phyloP scores from a whole-genome alignment of 805 yeast genomes.

The Zygosaccharomyces bailii region DNA sequence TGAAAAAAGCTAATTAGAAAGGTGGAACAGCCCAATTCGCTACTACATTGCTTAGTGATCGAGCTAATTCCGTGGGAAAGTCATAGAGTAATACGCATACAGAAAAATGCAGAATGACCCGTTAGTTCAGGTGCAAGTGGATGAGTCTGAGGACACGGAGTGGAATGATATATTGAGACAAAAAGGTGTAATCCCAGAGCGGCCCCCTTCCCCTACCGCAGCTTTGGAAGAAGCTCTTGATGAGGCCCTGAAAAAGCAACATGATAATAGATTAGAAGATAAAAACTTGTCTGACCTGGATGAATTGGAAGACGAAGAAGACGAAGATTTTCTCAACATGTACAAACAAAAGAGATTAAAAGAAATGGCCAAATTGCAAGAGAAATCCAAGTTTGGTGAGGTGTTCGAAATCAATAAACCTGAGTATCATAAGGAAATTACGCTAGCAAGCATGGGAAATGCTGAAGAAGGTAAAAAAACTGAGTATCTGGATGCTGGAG shows the following conservation, averaged over 20 bases:
- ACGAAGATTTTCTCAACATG: conserved; percentile 77
- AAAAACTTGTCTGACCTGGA: conserved; percentile 78
- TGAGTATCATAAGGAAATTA: conserved; percentile 82
- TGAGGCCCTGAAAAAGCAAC: conserved; percentile 74
- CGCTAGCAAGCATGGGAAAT: conserved; percentile 61
- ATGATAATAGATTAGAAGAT: conserved; percentile 76
- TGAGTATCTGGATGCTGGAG: conserved; percentile 5
- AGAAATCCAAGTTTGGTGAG: conserved; percentile 61
- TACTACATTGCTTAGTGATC: too few species aligned
- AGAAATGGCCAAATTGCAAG: conserved; percentile 62
- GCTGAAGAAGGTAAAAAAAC: conserved; percentile 7
- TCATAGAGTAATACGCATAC: too few species aligned
- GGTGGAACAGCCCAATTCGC: too few species aligned
- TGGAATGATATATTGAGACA: conserved; percentile 95
- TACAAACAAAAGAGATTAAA: conserved; percentile 74
- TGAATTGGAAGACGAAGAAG: conserved; percentile 87
- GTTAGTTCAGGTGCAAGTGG: conserved; percentile 78
- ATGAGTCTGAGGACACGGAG: conserved; percentile 95
- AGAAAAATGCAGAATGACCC: conserved; percentile 44
- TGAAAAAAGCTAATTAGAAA: neutral
- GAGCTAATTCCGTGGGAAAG: neutral
- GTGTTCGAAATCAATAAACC: conserved; percentile 80
- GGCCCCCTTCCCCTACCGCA: conserved; percentile 83
- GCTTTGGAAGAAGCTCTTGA: conserved; percentile 84
- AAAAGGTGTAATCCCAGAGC: conserved; percentile 89